phyloP scores from a whole-genome alignment of 1,284 basidiomycete genomes.

The Golubevia pallescens region DNA sequence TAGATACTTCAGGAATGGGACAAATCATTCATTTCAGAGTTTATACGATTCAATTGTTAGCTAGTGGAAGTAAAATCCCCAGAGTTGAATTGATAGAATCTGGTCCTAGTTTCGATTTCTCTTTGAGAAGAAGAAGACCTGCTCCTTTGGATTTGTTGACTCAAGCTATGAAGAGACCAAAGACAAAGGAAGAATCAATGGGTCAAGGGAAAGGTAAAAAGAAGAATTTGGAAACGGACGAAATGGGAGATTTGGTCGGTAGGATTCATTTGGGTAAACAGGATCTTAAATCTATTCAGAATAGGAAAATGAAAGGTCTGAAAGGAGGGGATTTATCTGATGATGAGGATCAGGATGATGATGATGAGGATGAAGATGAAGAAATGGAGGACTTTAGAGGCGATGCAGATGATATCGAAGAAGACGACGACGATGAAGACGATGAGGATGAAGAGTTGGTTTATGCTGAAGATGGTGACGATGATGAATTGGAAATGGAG shows the following conservation, averaged over 20 bases:
- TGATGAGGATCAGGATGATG: no score
- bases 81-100: conserved; percentile 83
- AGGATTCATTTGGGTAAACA: conserved; percentile 87
- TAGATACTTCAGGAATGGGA: conserved; percentile 2
- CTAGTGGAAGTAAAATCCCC: conserved; percentile 79
- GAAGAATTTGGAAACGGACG: conserved; percentile 83
- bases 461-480: no score
- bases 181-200: conserved; percentile 80
- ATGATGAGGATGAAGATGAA: no score
- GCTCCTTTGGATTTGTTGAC: conserved; percentile 81
- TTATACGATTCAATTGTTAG: conserved; percentile 78
- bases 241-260: conserved; percentile 95
- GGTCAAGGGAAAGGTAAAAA: conserved; percentile 84
- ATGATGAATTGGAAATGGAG: no score
- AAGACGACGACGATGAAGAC: no score
- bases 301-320: conserved; percentile 88
- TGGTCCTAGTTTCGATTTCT: conserved; percentile 88
- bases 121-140: conserved; percentile 75
- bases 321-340: conserved; percentile 70
- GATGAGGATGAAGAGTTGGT: no score
- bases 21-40: conserved; percentile 87
- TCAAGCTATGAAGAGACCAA: conserved; percentile 80
- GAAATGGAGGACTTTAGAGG: no score
- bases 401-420: no score
- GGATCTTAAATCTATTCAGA: conserved; percentile 84